Evolutionary conservation across 768 basidiomycete species (phyloP).

Genomic region (Postia placenta): DNA sequence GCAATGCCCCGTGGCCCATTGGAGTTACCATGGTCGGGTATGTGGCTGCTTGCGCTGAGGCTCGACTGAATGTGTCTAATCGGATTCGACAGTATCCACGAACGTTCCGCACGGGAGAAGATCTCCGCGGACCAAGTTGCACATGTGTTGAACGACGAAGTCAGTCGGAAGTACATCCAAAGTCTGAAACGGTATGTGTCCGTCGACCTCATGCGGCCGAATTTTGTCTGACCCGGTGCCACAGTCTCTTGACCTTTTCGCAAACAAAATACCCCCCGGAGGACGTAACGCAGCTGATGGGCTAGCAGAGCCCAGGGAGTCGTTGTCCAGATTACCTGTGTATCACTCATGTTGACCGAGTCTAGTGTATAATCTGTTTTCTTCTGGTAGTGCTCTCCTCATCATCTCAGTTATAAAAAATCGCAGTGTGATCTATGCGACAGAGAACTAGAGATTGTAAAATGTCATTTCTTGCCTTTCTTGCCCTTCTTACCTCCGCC

Average conservation of each 20-base stretch:
- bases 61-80: too few relatives aligned
- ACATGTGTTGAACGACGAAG: conserved; percentile 98
- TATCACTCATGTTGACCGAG: too few relatives aligned
- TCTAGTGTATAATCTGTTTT: too few relatives aligned
- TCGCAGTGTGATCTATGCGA: too few relatives aligned
- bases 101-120: conserved; percentile 95
- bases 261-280: conserved; percentile 96
- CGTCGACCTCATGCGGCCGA: not conserved
- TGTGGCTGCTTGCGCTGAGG: conserved; percentile 21
- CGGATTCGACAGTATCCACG: conserved; percentile 77
- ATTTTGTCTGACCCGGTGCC: not conserved
- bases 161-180: conserved; percentile 97
- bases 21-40: conserved; percentile 99
- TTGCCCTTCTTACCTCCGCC: conserved; percentile 22
- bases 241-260: conserved; percentile 87
- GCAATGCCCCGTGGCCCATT: conserved; percentile 99
- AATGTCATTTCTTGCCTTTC: conserved; percentile 21
- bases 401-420: too few relatives aligned
- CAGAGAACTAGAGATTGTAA: too few relatives aligned
- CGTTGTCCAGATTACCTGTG: too few relatives aligned
- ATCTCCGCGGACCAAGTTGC: conserved; percentile 97
- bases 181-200: conserved; percentile 80
- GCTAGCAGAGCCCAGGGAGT: too few relatives aligned
- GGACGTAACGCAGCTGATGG: conserved; percentile 90
- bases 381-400: too few relatives aligned